Conservation (phyloP, 352 stramenopile genomes). For the Phytophthora litchii region DNA sequence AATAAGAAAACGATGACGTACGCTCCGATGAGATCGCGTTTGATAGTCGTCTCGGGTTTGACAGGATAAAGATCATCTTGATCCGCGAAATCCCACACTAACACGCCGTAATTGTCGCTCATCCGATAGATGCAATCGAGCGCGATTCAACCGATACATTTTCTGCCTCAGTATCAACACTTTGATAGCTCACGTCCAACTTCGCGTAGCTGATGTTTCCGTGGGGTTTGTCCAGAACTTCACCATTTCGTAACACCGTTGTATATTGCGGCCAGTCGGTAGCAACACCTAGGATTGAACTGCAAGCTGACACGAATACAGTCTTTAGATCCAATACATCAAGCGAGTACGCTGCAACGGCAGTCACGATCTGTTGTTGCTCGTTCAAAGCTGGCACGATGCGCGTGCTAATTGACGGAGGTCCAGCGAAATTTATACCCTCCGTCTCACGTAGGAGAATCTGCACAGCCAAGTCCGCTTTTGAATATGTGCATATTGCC, state of each 20-base stretch:
- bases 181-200: conserved; percentile 41
- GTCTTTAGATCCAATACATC: conserved; percentile 48
- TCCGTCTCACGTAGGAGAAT: conserved; percentile 59
- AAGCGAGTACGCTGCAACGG: conserved; percentile 55
- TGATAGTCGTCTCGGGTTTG: conserved; percentile 30
- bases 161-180: conserved; percentile 1
- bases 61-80: conserved; percentile 39
- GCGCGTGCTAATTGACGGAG: conserved; percentile 46
- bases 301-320: conserved; percentile 50
- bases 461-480: conserved; percentile 57
- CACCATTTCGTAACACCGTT: conserved; percentile 26
- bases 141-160: conserved; percentile 33
- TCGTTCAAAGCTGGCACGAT: conserved; percentile 23
- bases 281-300: conserved; percentile 45
- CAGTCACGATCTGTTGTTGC: conserved; percentile 51
- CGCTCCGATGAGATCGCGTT: conserved; percentile 40
- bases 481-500: conserved; percentile 45
- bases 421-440: conserved; percentile 32
- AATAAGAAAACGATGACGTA: conserved; percentile 21
- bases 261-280: conserved; percentile 55
- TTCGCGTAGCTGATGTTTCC: conserved; percentile 56
- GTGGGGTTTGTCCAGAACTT: conserved; percentile 43
- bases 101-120: conserved; percentile 20
- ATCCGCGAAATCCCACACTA: conserved; percentile 46
- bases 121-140: conserved; percentile 37